Percentiles rank a stretch among this genome's conserved stretches.
Evolutionary conservation across 2,329 filamentous ascomycete genomes (phyloP).

Genomic region (Myriangium duriaei): DNA sequence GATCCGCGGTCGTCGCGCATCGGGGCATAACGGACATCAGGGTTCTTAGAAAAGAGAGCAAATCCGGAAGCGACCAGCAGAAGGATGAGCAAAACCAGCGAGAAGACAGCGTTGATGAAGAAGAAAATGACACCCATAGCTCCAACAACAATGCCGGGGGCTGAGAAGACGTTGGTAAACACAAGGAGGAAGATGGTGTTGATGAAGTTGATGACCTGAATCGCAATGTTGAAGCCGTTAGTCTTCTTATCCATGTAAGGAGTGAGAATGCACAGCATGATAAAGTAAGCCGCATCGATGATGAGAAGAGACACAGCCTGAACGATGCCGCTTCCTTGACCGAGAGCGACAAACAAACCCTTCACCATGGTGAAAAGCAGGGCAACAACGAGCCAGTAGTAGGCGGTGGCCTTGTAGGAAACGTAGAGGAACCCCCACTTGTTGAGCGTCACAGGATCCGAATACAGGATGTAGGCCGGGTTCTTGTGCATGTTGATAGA

Average conservation of each 20-base stretch:
- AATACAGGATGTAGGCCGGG: constrained; percentile 92
- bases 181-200: constrained; percentile 81
- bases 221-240: constrained; percentile 91
- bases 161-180: constrained; percentile 76
- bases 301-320: constrained; percentile 76
- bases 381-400: constrained; percentile 82
- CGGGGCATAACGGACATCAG: constrained; percentile 85
- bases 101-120: constrained; percentile 72
- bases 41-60: constrained; percentile 81
- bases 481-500: constrained; percentile 90
- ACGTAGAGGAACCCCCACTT: constrained; percentile 98
- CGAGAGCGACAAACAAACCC: constrained; percentile 75
- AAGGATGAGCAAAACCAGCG: constrained; percentile 69
- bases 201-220: constrained; percentile 78
- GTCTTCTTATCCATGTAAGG: constrained; percentile 99
- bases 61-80: constrained; percentile 66
- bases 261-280: constrained; percentile 65
- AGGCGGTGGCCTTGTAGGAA: constrained; percentile 87
- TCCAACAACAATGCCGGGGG: constrained; percentile 71
- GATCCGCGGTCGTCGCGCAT: constrained; percentile 94
- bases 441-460: constrained; percentile 84
- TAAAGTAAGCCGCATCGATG: constrained; percentile 66
- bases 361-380: constrained; percentile 74
- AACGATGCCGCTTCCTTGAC: constrained; percentile 55
- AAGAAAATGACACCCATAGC: constrained; percentile 85